Evolutionary conservation across 306 rosid species (phyloP), one percentile per base, ranked within the genome.

Genomic region (Castanospermum australe): DNA sequence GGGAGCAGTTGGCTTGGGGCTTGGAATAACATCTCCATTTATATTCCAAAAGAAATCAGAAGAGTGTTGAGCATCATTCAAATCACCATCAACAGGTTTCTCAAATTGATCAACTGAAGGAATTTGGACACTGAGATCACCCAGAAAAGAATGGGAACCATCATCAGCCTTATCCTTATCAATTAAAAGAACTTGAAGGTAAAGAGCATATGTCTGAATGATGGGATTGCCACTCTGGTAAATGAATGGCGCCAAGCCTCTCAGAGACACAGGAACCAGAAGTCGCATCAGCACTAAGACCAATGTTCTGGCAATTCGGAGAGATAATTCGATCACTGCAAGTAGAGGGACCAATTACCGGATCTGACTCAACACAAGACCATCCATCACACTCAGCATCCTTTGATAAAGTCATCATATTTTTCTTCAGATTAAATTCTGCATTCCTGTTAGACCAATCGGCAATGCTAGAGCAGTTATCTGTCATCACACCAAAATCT

Each of bases 1-100:
- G 28, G 92, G 93, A 72, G 91, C 97, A 60, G 95, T 92, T 65
- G 92, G 92, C 73, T 89, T 92, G 52, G 90, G 90, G 78, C 92
- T 87, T 68, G 78, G 88, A 45, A 87, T 64, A 65, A 82, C 67
- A 83, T 84, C 79, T 78, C 83, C 83, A 79, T 81, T 87, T 84
- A 60, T 65, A 81, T 82, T 88, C 84, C 87, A 87, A 33, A 85
- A 61, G 52, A 64, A 28, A 65, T 88, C 92, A 28, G 86, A 66
- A 84, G 92, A 78, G 59, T 81, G 87, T 73, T 83, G 86, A 51
- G 87, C 66, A 85, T 75, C 67, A 52, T 81, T 79, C 57, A 84
- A 63, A 35, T 85, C 89, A 79, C 76, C 82, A 78, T 81, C 84
- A 69, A 55, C 76, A 79, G 88, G 79, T 82, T 85, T 89, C 73